Base-by-base conservation (phyloP, 1,284 basidiomycete species). In the Marasmius oreades region DNA sequence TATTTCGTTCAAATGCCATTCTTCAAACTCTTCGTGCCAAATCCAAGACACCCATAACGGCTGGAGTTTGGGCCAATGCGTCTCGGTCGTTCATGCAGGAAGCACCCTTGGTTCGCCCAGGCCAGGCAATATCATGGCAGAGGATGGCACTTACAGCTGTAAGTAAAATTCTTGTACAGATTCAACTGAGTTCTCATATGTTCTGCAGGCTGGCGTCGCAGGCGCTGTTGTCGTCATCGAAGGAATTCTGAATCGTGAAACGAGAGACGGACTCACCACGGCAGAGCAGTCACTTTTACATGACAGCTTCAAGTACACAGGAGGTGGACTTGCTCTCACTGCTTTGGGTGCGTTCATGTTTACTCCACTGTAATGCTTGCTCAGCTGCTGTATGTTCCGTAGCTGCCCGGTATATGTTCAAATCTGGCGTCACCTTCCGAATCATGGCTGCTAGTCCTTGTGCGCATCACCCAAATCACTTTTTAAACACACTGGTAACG, bases 391-490 rank as follows among this genome's bases (percentile, higher is more conserved):
- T 3, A 11, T 31, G 16, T 50, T 16, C n/a, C 51, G 1, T n/a
- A 56, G 85, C 83, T n/a, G 93, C 93, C 1, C 83, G 91, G 24
- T 75, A 81, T 43, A 77, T 95, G 69, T 93, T 94, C 74, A 81
- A 73, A 60, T 86, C 83, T 48, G 93, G 93, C 0, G 69, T 85
- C 55, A 86, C 89, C 8, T 84, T 84, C 71, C 80, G 89, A 47
- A 75, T 96, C 53, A 95, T 95, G 93, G 74, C 86, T 3, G 82
- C 88, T 10, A 95, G 94, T 71, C 93, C 93, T 52, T 95, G 89
- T 85, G 60, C 58, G 81, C 73, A 14, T 48, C 36, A 6, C 24
- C 18, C n/a, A n/a, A n/a, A n/a, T n/a, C n/a, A n/a, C n/a, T n/a
- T n/a, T n/a, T n/a, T n/a, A n/a, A n/a, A 51, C 2, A 14, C 12